A percentile compares a stretch with the other conserved stretches of the same genome.
These are phyloP conservation scores for Prunus fruticosa DNA, from an alignment of 306 rosid species.

Conservation along the genomic window DNA sequence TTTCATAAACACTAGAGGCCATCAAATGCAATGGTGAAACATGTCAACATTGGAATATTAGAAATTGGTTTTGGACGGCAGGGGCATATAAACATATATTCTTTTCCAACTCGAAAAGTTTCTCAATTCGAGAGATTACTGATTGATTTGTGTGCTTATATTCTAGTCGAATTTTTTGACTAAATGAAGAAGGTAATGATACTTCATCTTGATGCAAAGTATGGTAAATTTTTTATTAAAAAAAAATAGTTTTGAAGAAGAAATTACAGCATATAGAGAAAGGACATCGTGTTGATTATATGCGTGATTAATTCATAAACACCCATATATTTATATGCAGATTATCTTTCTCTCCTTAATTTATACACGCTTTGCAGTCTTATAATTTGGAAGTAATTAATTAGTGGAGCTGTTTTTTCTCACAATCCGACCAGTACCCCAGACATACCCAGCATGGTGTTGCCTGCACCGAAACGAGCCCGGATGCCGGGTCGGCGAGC, in stretches of 20 bases:
- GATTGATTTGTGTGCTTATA: neutral
- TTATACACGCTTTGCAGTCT: neutral
- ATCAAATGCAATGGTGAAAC: neutral
- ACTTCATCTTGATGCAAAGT: too few relatives aligned
- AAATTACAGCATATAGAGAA: too few relatives aligned
- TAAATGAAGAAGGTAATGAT: too few relatives aligned
- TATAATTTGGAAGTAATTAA: neutral
- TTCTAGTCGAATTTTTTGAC: neutral
- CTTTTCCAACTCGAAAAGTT: neutral
- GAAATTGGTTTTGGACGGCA: neutral
- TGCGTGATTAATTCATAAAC: neutral
- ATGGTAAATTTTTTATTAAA: too few relatives aligned
- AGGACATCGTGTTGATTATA: too few relatives aligned
- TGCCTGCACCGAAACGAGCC: slow-evolving; percentile 88
- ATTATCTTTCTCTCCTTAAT: neutral
- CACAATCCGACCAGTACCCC: slow-evolving; percentile 46
- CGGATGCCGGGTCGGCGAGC: slow-evolving; percentile 82
- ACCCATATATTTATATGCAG: neutral
- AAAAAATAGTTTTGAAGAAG: too few relatives aligned
- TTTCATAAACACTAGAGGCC: neutral
- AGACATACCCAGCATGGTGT: slow-evolving; percentile 62
- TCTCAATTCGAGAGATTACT: neutral
- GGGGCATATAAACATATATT: neutral
- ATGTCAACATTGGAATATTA: neutral
- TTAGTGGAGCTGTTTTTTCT: slow-evolving; percentile 5